Base-by-base conservation (phyloP, 2,329 filamentous ascomycete genomes). In the Blumeriella jaapii region DNA sequence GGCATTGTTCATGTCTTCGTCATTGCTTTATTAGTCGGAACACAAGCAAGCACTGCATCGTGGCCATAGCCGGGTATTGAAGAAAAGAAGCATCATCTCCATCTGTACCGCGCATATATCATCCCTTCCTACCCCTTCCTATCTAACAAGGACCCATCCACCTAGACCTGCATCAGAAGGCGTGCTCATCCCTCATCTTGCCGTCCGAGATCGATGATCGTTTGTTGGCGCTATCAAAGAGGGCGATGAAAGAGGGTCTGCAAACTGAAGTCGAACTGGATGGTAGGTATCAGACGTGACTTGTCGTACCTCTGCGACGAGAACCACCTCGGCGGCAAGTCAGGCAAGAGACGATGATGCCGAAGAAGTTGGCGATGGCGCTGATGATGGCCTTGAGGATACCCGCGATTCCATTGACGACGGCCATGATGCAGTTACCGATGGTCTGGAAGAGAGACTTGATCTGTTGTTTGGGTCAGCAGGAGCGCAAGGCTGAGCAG, bases 341-440 rank as follows among this genome's bases (percentile, higher is more conserved):
- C 15, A 59, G 35, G 47, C 52, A 59, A 19, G 48, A 53, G 45
- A 59, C 54, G 34, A 59, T 48, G 42, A 59, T 54, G 36, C 50
- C 49, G 44, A 59, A 56, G 47, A 59, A 48, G 12, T 44, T 35
- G 18, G 50, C 51, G 25, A 55, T 53, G 28, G 46, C 53, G 11
- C 44, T 42, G 35, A 56, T 49, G 42, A 57, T 53, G 6, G 46
- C 50, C 41, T 51, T 44, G n/a, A 55, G 48, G 18, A 55, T 43
- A n/a, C 39, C 39, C 24, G 52, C 69, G 42, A 74, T 69, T 32
- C 62, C 67, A 46, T 69, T 68, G 42, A 74, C 63, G 43, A 74
- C 61, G 44, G 63, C 63, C 62, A 69, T 56, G 25, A 57, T 45
- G 26, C 49, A 49, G 16, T 47, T 37, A 20, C 54, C 54, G 39